Evolutionary conservation across 2,329 filamentous ascomycete species (phyloP).

Genomic region (Trichoderma endophyticum): DNA sequence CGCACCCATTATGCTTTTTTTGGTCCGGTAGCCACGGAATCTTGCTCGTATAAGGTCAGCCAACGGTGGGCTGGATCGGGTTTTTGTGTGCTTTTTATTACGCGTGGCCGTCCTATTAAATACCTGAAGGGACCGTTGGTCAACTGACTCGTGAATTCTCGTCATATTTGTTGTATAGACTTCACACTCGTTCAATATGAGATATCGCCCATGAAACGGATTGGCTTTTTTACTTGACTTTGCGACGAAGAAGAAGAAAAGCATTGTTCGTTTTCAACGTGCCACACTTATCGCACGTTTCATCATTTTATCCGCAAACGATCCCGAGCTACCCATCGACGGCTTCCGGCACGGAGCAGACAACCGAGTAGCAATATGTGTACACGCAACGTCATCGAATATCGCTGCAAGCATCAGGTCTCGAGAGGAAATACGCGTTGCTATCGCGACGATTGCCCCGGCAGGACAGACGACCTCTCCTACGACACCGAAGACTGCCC

Average conservation of each 20-base stretch:
- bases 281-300: background rate
- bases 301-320: background rate
- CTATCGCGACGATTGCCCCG: slow-evolving; percentile 32
- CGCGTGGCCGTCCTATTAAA: slow-evolving; percentile 20
- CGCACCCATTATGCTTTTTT: slow-evolving; percentile 10
- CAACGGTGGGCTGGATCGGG: slow-evolving; percentile 2
- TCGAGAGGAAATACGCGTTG: slow-evolving; percentile 36
- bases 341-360: background rate
- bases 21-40: slow-evolving; percentile 5
- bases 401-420: slow-evolving; percentile 37
- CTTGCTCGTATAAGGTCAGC: slow-evolving; percentile 5
- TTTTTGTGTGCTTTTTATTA: background rate
- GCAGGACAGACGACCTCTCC: slow-evolving; percentile 31
- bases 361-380: slow-evolving; percentile 30
- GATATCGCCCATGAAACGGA: background rate
- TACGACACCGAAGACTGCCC: slow-evolving; percentile 33
- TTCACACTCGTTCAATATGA: slow-evolving; percentile 9
- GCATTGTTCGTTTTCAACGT: background rate
- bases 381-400: slow-evolving; percentile 32
- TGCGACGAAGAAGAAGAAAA: background rate
- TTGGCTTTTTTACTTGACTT: background rate
- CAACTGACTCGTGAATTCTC: background rate
- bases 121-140: background rate
- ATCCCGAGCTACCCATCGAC: background rate
- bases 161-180: background rate